A percentile compares a stretch with the other conserved stretches of the same genome.
Conservation (phyloP, 2,329 filamentous ascomycete species). For the Fusarium brevicatenulatum region DNA sequence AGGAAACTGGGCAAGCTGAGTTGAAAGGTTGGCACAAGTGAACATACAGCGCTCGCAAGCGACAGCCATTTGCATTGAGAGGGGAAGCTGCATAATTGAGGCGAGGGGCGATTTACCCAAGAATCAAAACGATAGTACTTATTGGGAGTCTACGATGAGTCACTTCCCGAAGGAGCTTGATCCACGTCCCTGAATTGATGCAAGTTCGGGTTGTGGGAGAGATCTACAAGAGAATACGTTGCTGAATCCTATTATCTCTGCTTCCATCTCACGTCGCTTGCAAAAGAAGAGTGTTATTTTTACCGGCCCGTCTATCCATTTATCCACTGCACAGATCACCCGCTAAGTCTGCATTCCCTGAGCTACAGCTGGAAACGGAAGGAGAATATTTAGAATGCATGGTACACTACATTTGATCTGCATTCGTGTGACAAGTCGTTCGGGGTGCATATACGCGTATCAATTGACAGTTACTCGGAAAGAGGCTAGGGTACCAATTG, state of each 20-base stretch:
- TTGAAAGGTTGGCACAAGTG: background rate
- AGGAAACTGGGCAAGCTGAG: background rate
- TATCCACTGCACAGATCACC: background rate
- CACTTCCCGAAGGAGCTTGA: background rate
- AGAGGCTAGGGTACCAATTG: background rate
- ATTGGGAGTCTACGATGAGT: background rate
- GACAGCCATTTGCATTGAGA: no score
- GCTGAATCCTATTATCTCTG: background rate
- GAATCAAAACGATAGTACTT: background rate
- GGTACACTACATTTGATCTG: background rate
- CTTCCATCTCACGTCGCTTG: background rate
- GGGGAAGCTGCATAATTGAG: background rate
- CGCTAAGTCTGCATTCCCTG: background rate
- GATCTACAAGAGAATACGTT: background rate
- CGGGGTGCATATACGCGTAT: background rate
- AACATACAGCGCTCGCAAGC: no score
- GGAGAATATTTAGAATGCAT: background rate
- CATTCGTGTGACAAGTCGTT: no score
- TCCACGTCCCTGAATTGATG: background rate
- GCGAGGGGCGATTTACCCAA: background rate
- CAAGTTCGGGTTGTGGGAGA: no score
- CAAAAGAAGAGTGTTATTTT: background rate
- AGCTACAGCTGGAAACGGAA: background rate
- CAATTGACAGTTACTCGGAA: background rate
- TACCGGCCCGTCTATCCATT: slow-evolving; percentile 13